Base-by-base conservation (phyloP, 495 filamentous ascomycete species). In the Aspergillus wentii region DNA sequence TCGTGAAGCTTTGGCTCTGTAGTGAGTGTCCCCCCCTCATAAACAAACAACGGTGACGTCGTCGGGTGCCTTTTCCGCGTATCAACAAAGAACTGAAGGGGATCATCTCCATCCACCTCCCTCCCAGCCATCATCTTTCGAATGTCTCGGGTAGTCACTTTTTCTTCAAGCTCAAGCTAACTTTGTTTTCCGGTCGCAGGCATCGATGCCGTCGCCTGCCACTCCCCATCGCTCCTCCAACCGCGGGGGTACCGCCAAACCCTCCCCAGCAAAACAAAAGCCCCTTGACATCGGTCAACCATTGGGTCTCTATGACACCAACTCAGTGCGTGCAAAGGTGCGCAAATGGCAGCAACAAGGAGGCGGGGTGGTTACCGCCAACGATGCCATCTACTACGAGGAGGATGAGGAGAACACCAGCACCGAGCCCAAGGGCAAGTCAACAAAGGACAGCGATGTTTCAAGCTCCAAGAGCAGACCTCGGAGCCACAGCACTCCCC, bases 331-430 rank as follows among this genome's bases (percentile, higher is more conserved):
- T 33, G 77, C 83, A 23, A 70, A 83, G 44, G 80, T 90, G 13
- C 81, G 82, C 31, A 72, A 77, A 63, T 90, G 85, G 85, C 85
- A 90, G 46, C 69, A 74, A 33, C 68, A 88, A 75, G 73, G 71
- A 49, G 60, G 85, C 52, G 69, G 80, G 52, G 57, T 75, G 9
- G 57, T 75, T 28, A 70, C 69, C 11, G 74, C 76, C 38, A 54
- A 66, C 18, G 68, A 71, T 18, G 52, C 49, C 3, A 33, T 55
- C 9, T 66, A 56, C 46, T 47, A 52, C 15, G 64, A 69, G 19
- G 67, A 69, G 2, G 64, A 62, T 0, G 54, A 62, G 11, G 59
- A 66, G 36, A 61, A 57, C n/a, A 33, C 37, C 48, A 14, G 33
- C 20, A 30, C 35, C 21, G 52, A 62, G 25, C 43, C 56, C 7